A percentile compares a stretch with the other conserved stretches of the same genome.
Conservation (phyloP, 306 rosid species). For the Quercus berberidifolia region DNA sequence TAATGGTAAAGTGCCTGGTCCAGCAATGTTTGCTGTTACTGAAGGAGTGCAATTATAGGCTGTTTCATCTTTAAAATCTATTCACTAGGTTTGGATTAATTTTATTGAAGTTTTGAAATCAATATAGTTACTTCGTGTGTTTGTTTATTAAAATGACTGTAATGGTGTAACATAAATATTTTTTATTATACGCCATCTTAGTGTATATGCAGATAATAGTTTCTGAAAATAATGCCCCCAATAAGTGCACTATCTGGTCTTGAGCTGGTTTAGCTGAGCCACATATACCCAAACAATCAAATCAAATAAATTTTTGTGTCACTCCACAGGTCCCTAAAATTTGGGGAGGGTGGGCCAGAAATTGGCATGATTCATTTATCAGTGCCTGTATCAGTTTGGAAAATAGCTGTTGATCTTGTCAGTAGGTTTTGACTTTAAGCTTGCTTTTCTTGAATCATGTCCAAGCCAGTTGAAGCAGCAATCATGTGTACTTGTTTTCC, state of each 20-base stretch:
- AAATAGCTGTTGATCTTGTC: neutral
- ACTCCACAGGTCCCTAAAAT: neutral
- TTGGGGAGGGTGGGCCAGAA: neutral
- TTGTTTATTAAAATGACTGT: neutral
- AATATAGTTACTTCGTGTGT: neutral
- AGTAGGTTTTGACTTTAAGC: neutral
- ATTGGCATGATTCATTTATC: neutral
- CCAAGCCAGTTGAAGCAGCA: neutral
- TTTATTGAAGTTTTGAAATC: neutral
- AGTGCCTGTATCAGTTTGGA: neutral
- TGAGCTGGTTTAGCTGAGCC: neutral
- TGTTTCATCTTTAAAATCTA: neutral
- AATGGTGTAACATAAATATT: neutral
- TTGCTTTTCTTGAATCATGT: neutral
- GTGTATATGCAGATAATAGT: neutral
- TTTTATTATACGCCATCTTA: neutral
- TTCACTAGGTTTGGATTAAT: neutral
- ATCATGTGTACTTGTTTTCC: neutral
- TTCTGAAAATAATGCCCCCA: neutral
- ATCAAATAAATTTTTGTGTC: neutral
- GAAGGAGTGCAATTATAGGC: neutral
- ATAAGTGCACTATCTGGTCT: neutral
- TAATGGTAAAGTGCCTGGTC: neutral
- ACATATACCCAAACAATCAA: neutral
- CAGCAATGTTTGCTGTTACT: neutral